These are phyloP conservation scores for Salix brachista DNA, from an alignment of 345 rosid species.

Conservation along the genomic window DNA sequence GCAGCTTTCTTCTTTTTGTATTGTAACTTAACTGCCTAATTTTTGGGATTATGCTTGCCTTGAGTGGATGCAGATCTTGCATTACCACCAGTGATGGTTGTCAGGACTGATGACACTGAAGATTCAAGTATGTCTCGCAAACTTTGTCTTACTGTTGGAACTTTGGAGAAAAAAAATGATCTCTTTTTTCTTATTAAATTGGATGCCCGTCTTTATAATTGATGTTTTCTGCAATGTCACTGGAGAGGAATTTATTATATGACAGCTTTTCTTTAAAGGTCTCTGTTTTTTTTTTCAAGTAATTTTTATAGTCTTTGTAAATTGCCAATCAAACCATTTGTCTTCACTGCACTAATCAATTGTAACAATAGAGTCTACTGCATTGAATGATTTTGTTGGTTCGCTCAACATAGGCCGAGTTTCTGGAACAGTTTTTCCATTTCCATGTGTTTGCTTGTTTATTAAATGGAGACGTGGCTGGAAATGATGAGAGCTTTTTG, in stretches of 20 bases:
- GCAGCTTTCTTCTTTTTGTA: not conserved
- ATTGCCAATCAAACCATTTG: too few species aligned
- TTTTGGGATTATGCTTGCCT: not conserved
- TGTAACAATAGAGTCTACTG: too few species aligned
- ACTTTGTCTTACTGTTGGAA: not conserved
- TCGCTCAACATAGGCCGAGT: not conserved
- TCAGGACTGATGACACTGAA: slow-evolving; percentile 75
- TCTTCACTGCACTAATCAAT: too few species aligned
- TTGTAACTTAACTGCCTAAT: not conserved
- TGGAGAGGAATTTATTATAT: not conserved
- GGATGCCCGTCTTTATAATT: not conserved
- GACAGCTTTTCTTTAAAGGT: not conserved
- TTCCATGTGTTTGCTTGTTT: not conserved
- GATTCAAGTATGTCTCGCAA: slow-evolving; percentile 63
- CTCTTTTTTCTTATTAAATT: not conserved
- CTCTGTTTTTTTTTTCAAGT: too few species aligned
- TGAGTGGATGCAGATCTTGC: slow-evolving; percentile 62
- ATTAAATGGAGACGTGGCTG: not conserved
- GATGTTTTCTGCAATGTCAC: not conserved
- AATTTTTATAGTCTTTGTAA: not conserved
- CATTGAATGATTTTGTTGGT: not conserved
- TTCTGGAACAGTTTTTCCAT: not conserved
- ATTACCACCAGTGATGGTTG: slow-evolving; percentile 69
- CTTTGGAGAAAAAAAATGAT: not conserved
- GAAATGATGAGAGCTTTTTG: not conserved